phyloP scores from a whole-genome alignment of 805 yeast genomes.

The Monosporozyma aerobia region DNA sequence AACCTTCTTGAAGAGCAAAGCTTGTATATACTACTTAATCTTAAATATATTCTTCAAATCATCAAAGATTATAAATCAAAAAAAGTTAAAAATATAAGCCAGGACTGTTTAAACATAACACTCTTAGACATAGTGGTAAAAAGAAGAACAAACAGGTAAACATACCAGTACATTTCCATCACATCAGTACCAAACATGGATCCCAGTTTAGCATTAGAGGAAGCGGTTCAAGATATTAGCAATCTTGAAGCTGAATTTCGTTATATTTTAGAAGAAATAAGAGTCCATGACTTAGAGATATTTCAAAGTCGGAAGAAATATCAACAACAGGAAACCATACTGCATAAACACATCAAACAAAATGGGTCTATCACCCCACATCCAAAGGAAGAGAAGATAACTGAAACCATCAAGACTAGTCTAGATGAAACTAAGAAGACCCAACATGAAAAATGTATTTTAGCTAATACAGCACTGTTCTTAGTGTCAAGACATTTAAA shows the following conservation, averaged over 20 bases:
- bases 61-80: not conserved
- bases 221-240: conserved; percentile 61
- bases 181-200: conserved; percentile 46
- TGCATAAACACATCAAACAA: conserved; percentile 74
- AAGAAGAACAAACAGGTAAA: not conserved
- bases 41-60: not conserved
- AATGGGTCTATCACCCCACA: conserved; percentile 74
- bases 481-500: conserved; percentile 65
- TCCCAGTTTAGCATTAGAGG: conserved; percentile 76
- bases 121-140: not conserved
- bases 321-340: conserved; percentile 62
- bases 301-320: conserved; percentile 59
- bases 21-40: not conserved
- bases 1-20: not conserved
- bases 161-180: not conserved
- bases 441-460: conserved; percentile 68
- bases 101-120: not conserved
- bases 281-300: conserved; percentile 55
- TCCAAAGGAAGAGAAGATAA: conserved; percentile 68
- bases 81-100: not conserved
- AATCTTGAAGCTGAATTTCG: conserved; percentile 84
- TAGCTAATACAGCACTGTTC: conserved; percentile 79
- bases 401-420: conserved; percentile 60
- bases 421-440: conserved; percentile 47
- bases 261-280: conserved; percentile 69